Evolutionary conservation across 169 alveolate species (phyloP), one percentile per base, ranked within the genome.

Genomic region (Pseudocohnilembus persalinus): DNA sequence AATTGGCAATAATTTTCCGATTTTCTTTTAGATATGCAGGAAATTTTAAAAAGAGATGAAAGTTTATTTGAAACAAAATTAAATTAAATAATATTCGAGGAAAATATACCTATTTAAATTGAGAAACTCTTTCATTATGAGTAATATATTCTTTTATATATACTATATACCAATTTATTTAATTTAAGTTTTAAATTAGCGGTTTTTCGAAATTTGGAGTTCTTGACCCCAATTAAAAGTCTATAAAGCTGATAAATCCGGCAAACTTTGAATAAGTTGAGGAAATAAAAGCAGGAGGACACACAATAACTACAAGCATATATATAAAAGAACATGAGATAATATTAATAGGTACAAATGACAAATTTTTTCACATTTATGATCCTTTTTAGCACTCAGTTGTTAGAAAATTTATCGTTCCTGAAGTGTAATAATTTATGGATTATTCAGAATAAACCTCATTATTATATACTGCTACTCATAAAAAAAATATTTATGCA

Each of bases 341-440:
- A 26, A 29, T 77, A 16, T 64, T 68, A 6, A 27, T 77, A 0
- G 34, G 73, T 27, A 31, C 82, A 1, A 77, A 77, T 25, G 82
- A 77, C 63, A 77, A 77, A 77, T 33, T 31, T n/a, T 31, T 77
- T 25, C 30, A 68, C 1, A 31, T 77, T n/a, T 77, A 77, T 27
- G 72, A 77, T 33, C 29, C 33, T 27, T 63, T 31, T 31, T 27
- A 31, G 34, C 30, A 77, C 29, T 28, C 34, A n/a, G 29, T 77
- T 31, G 82, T 77, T 0, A 31, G 82, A 77, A 77, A 33, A 33
- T 77, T 77, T 72, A 33, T 72, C 30, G 82, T 77, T 34, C 82
- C 82, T 29, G 82, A 77, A 27, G 82, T 68, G 20, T 31, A 77
- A 33, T 31, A 28, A 15, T 68, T 33, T 27, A 77, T 77, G 27